Evolutionary conservation across 2,329 filamentous ascomycete genomes (phyloP).

Genomic region (Trichoderma cornu-damae): DNA sequence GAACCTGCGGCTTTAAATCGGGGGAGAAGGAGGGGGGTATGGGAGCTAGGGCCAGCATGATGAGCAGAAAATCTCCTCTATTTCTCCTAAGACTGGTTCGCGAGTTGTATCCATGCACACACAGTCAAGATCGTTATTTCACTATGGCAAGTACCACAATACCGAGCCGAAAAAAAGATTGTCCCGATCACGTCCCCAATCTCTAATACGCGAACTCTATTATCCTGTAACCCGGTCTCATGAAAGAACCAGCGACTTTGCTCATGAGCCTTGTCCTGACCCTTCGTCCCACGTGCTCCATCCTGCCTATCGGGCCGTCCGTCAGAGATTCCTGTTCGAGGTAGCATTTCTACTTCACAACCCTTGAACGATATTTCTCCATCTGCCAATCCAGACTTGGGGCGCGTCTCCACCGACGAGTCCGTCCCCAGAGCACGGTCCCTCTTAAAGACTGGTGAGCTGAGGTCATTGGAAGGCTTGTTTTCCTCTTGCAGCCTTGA

Average conservation of each 20-base stretch:
- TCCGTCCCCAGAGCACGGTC: conserved; percentile 3
- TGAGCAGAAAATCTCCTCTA: background rate
- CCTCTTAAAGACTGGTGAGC: conserved; percentile 13
- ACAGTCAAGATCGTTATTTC: background rate
- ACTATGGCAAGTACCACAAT: background rate
- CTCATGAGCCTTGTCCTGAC: background rate
- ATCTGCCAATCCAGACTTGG: background rate
- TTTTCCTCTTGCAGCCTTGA: background rate
- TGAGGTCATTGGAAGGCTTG: conserved; percentile 13
- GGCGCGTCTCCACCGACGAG: conserved; percentile 7
- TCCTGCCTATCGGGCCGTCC: conserved; percentile 19
- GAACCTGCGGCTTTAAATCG: background rate
- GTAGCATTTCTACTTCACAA: conserved; percentile 9
- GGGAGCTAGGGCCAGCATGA: background rate
- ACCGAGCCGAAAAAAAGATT: conserved; percentile 13
- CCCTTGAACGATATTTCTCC: conserved; percentile 6
- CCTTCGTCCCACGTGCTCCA: conserved; percentile 16
- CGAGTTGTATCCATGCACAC: background rate
- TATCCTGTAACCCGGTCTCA: background rate
- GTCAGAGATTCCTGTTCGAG: conserved; percentile 18
- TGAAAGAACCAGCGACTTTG: background rate
- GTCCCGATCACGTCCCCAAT: background rate
- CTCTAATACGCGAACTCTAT: background rate
- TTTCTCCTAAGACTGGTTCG: background rate
- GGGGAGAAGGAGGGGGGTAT: too few species aligned